These are phyloP conservation scores for Blastocrithidia nonstop DNA, from an alignment of 208 protist genomes.

Conservation along the genomic window DNA sequence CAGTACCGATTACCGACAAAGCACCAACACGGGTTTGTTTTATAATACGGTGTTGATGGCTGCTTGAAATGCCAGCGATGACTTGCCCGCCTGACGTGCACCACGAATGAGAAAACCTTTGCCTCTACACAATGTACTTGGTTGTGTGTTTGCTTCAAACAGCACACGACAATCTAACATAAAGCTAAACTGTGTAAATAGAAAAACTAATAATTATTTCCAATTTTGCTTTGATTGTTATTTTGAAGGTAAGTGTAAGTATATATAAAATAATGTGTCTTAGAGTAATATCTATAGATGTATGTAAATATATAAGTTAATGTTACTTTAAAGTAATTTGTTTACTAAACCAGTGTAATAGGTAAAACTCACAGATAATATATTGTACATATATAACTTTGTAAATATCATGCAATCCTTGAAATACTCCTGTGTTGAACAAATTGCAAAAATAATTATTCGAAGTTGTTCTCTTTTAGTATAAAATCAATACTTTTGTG, in stretches of 20 bases:
- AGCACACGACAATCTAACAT: conserved; percentile 9
- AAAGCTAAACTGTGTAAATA: too few relatives aligned
- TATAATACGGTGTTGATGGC: conserved; percentile 22
- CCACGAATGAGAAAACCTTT: conserved; percentile 39
- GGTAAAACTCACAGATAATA: too few relatives aligned
- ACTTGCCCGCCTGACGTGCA: conserved; percentile 26
- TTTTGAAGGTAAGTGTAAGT: not conserved
- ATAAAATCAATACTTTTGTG: too few relatives aligned
- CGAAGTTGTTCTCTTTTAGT: too few relatives aligned
- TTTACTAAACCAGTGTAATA: too few relatives aligned
- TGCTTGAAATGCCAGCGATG: conserved; percentile 54
- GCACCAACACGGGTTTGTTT: conserved; percentile 15
- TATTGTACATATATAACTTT: too few relatives aligned
- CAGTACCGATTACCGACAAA: conserved; percentile 29
- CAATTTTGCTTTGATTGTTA: not conserved
- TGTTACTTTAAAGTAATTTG: too few relatives aligned
- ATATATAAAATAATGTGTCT: not conserved
- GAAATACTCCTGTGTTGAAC: too few relatives aligned
- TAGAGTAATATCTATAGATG: too few relatives aligned
- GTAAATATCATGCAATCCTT: too few relatives aligned
- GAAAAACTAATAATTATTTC: not conserved
- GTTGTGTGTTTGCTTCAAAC: conserved; percentile 7
- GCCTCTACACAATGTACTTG: conserved; percentile 9
- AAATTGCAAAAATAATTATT: too few relatives aligned
- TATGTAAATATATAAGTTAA: too few relatives aligned